Evolutionary conservation across 768 basidiomycete genomes (phyloP), one percentile per base, ranked within the genome.

Genomic region (Psilocybe cubensis): DNA sequence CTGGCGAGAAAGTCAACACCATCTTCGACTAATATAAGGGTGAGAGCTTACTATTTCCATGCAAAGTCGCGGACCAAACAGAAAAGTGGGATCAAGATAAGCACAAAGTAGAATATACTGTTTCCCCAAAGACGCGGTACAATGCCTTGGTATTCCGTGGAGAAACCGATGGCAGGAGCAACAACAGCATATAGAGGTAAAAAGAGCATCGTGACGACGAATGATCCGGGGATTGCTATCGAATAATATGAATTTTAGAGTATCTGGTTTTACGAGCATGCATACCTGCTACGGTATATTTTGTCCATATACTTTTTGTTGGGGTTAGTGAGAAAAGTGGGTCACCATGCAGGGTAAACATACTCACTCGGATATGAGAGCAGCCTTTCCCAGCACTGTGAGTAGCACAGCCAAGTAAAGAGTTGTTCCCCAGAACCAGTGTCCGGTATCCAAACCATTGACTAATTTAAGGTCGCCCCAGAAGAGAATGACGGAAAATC

Each of bases 381-480:
- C 96, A 14, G 97, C 97, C 73, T 99, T 98, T 41, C 96, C 97
- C 7, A 99, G 85, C 3, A 98, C 96, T 1, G 96, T 98, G 48
- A 98, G 78, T 25, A 98, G 81, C 7, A 97, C 93, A 1, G 91
- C 87, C 44, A 98, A 84, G 70, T 98, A 99, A n/a, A 98, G 75
- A 21, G 91, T 92, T 11, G 94, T 96, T 47, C 97, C 97, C 96
- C 96, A 99, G 64, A 96, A 92, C 97, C 97, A 99, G 76, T 95
- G 94, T 1, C 94, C 96, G 10, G 90, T 86, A 68, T 96, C 92
- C 54, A 84, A 79, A 1, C 97, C 97, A 52, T 85, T 79, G 0
- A 83, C 74, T 52, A 91, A 86, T 65, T 94, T 91, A 61, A 97
- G 75, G 68, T 96, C 95, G 42, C 93, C 93, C 90, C 94, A 94